Conservation (phyloP, 306 rosid genomes). For the Spatholobus suberectus region DNA sequence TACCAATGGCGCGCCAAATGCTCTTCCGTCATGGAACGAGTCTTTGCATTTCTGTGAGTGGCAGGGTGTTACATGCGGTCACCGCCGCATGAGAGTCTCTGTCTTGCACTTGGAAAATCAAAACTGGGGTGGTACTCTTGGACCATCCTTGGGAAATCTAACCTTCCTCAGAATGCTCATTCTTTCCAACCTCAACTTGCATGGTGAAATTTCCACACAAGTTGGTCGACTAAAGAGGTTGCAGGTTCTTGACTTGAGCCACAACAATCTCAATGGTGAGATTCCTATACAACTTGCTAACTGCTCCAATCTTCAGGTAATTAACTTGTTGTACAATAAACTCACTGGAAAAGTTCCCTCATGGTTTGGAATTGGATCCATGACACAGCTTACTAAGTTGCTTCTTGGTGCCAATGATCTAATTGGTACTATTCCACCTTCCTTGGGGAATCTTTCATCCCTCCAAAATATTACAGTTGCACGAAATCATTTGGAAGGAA, state of each 20-base stretch:
- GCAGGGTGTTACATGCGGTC: slow-evolving; percentile 38
- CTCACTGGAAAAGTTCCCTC: slow-evolving; percentile 34
- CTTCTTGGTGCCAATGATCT: slow-evolving; percentile 1
- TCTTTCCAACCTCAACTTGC: slow-evolving; percentile 18
- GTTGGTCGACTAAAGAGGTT: slow-evolving; percentile 35
- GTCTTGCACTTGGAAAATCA: not conserved
- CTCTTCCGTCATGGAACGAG: slow-evolving; percentile 48
- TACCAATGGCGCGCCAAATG: slow-evolving; percentile 13
- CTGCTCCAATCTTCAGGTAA: slow-evolving; percentile 7
- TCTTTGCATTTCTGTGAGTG: slow-evolving; percentile 39
- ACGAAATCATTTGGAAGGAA: slow-evolving; percentile 30
- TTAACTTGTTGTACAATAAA: not conserved
- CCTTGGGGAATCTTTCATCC: slow-evolving; percentile 43
- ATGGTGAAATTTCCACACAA: slow-evolving; percentile 29
- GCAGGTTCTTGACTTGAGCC: slow-evolving; percentile 23
- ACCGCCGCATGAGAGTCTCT: slow-evolving; percentile 32
- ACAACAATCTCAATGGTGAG: slow-evolving; percentile 22
- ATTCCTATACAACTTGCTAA: slow-evolving; percentile 24
- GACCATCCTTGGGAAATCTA: slow-evolving; percentile 37
- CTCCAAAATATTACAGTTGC: not conserved
- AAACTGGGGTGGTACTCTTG: slow-evolving; percentile 31
- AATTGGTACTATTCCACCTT: slow-evolving; percentile 35
- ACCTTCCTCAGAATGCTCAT: slow-evolving; percentile 17
- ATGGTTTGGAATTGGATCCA: slow-evolving; percentile 37
- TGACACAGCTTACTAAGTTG: not conserved